A percentile compares a stretch with the other conserved stretches of the same genome.
Conservation (phyloP, 768 basidiomycete species). For the Mycena vitilis region DNA sequence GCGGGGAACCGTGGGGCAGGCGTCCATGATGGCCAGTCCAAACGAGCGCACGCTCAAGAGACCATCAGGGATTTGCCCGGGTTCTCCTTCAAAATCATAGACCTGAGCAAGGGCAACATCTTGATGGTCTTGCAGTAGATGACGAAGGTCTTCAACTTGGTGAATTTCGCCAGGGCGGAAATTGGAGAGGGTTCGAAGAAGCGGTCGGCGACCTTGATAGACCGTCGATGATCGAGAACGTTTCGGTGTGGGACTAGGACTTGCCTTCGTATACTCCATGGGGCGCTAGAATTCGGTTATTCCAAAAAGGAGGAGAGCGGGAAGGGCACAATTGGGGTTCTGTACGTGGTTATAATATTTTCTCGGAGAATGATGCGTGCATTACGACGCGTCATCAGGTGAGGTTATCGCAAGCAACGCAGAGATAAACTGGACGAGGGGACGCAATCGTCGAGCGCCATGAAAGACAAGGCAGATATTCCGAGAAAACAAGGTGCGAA, state of each 20-base stretch:
- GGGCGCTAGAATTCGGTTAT: slow-evolving; percentile 1
- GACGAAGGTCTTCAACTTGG: slow-evolving; percentile 17
- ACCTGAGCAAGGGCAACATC: background rate
- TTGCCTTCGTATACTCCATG: background rate
- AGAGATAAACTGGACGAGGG: no score
- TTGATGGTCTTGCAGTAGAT: slow-evolving; percentile 20
- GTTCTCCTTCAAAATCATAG: no score
- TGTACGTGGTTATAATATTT: no score
- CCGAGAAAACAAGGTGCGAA: no score
- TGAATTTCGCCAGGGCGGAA: slow-evolving; percentile 11
- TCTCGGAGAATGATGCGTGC: no score
- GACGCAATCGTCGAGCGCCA: no score
- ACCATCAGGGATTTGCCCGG: no score
- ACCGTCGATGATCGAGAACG: background rate
- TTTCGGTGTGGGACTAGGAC: no score
- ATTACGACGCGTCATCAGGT: no score
- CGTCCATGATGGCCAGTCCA: slow-evolving; percentile 11
- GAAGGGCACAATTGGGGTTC: no score
- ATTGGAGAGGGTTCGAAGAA: slow-evolving; percentile 1
- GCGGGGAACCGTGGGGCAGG: slow-evolving; percentile 15
- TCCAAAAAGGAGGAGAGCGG: slow-evolving; percentile 23
- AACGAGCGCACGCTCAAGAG: slow-evolving; percentile 2
- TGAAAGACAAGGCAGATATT: no score
- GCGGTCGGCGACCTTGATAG: background rate
- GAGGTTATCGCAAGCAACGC: no score